phyloP scores from a whole-genome alignment of 2,329 filamentous ascomycete genomes.

The Colletotrichum sp. region DNA sequence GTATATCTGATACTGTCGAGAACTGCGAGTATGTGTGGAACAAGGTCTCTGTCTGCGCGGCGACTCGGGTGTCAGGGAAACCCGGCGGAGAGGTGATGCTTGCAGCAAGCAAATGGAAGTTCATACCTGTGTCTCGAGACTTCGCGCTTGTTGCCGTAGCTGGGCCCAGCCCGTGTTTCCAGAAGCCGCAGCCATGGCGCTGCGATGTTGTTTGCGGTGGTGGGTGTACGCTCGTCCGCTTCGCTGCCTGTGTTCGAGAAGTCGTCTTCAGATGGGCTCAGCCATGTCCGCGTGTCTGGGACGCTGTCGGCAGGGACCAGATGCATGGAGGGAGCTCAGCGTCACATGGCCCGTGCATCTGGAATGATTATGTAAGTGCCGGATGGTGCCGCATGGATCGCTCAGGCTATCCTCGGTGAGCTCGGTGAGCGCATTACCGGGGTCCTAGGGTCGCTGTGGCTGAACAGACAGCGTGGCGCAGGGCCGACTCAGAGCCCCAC shows the following conservation, averaged over 20 bases:
- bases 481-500: not conserved
- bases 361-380: slow-evolving; percentile 16
- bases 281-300: slow-evolving; percentile 14
- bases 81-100: not conserved
- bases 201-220: not conserved
- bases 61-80: slow-evolving; percentile 13
- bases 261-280: slow-evolving; percentile 8
- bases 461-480: not conserved
- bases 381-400: not conserved
- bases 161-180: slow-evolving; percentile 83
- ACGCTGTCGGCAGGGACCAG: slow-evolving; percentile 9
- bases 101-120: not conserved
- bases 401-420: not conserved
- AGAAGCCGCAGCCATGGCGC: slow-evolving; percentile 55
- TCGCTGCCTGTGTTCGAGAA: not conserved
- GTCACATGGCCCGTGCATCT: slow-evolving; percentile 22
- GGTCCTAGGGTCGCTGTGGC: not conserved
- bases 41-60: slow-evolving; percentile 75
- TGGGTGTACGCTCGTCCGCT: not conserved
- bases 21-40: slow-evolving; percentile 93
- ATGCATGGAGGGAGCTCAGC: slow-evolving; percentile 17
- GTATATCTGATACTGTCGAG: slow-evolving; percentile 78
- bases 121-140: slow-evolving; percentile 85
- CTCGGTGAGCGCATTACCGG: not conserved
- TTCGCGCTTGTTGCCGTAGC: slow-evolving; percentile 88